These are phyloP conservation scores for Coriolopsis trogii DNA, from an alignment of 1,284 basidiomycete genomes.

Conservation along the genomic window DNA sequence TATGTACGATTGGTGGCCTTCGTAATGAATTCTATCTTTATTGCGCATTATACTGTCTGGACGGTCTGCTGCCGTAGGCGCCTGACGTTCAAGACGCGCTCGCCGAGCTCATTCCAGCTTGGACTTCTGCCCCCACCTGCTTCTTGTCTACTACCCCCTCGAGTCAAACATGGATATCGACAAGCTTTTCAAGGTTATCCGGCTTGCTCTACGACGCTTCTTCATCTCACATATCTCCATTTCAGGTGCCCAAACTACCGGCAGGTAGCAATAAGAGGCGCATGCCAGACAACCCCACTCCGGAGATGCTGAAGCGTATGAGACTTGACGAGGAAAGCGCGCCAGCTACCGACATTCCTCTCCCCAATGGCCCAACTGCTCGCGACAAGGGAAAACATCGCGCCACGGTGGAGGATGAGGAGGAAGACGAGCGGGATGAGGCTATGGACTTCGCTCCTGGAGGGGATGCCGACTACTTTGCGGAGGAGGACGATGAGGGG, in stretches of 20 bases:
- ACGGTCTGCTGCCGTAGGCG: no score
- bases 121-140: neutral
- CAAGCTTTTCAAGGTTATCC: slow-evolving; percentile 80
- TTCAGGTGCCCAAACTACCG: slow-evolving; percentile 72
- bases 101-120: no score
- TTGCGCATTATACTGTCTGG: no score
- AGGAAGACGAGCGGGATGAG: slow-evolving; percentile 47
- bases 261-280: slow-evolving; percentile 71
- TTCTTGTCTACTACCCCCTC: neutral
- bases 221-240: slow-evolving; percentile 1
- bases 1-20: no score
- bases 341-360: neutral
- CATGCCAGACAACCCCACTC: slow-evolving; percentile 81
- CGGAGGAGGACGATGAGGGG: slow-evolving; percentile 90
- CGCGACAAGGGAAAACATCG: slow-evolving; percentile 40
- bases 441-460: slow-evolving; percentile 72
- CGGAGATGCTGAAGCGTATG: slow-evolving; percentile 82
- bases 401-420: slow-evolving; percentile 59
- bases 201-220: neutral
- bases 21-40: no score
- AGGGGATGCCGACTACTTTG: slow-evolving; percentile 87
- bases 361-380: slow-evolving; percentile 3
- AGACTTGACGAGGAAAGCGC: slow-evolving; percentile 46
- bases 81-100: no score
- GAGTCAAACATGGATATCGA: slow-evolving; percentile 69